phyloP scores from a whole-genome alignment of 306 rosid species.

The Urtica urens region DNA sequence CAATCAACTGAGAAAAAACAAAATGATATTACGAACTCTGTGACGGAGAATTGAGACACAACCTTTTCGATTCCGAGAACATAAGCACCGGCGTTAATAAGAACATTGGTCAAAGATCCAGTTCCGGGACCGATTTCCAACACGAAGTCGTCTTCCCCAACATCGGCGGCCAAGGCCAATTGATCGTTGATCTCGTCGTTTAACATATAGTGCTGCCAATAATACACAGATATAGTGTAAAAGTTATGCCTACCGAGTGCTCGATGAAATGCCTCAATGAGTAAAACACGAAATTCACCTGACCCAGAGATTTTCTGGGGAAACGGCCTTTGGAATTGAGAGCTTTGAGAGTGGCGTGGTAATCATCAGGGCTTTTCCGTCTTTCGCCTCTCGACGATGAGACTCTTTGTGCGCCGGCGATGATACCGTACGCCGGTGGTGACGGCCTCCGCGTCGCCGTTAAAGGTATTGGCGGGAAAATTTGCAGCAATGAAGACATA shows the following conservation, averaged over 20 bases:
- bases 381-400: slow-evolving; percentile 16
- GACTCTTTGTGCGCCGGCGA: slow-evolving; percentile 9
- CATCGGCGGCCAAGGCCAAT: slow-evolving; percentile 48
- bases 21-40: not conserved
- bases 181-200: slow-evolving; percentile 59
- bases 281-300: slow-evolving; percentile 32
- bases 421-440: slow-evolving; percentile 10
- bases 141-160: slow-evolving; percentile 61
- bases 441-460: slow-evolving; percentile 10
- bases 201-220: slow-evolving; percentile 81
- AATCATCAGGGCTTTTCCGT: slow-evolving; percentile 39
- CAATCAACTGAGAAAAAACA: not conserved
- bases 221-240: slow-evolving; percentile 12
- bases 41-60: too few species aligned
- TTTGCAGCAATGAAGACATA: slow-evolving; percentile 26
- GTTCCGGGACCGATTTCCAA: slow-evolving; percentile 94
- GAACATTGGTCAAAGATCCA: slow-evolving; percentile 76
- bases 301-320: slow-evolving; percentile 85
- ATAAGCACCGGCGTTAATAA: slow-evolving; percentile 50
- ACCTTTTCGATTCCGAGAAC: slow-evolving; percentile 93
- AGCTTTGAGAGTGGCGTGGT: slow-evolving; percentile 62
- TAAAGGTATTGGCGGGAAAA: slow-evolving; percentile 46
- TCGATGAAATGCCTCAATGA: slow-evolving; percentile 19
- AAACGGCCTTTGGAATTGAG: slow-evolving; percentile 79
- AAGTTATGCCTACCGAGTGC: slow-evolving; percentile 8